Conservation (phyloP, 192 early-diverging fungal genomes). For the Haplosporangium gracile region DNA sequence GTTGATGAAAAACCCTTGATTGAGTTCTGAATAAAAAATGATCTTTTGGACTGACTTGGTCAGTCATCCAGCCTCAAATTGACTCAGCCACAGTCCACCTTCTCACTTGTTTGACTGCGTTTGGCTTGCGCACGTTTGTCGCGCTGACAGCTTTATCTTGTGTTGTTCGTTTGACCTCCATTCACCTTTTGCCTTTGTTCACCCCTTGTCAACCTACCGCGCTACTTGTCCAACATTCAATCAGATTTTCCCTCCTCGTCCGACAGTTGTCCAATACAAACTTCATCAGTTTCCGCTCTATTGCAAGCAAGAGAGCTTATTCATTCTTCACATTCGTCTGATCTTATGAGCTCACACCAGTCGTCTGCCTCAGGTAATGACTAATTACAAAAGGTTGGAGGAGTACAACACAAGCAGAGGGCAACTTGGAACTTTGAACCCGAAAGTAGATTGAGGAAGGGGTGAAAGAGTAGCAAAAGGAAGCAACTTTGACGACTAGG, state of each 20-base stretch:
- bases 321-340: not conserved
- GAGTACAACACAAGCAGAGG: not conserved
- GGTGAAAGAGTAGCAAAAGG: not conserved
- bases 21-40: conserved; percentile 57
- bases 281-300: not conserved
- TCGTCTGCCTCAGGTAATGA: conserved; percentile 26
- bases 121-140: no score
- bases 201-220: not conserved
- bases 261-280: not conserved
- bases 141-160: not conserved
- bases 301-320: not conserved
- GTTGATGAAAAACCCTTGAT: conserved; percentile 72
- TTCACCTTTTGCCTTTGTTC: not conserved
- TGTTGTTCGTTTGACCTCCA: not conserved
- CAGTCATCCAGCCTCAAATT: no score
- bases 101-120: no score
- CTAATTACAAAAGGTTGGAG: not conserved
- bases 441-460: not conserved
- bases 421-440: not conserved
- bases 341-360: conserved; percentile 37
- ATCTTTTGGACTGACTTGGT: not conserved
- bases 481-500: not conserved
- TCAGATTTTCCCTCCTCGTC: not conserved
- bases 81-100: no score
- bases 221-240: not conserved